Conservation (phyloP, 2,329 filamentous ascomycete species). For the Cercospora janseana region DNA sequence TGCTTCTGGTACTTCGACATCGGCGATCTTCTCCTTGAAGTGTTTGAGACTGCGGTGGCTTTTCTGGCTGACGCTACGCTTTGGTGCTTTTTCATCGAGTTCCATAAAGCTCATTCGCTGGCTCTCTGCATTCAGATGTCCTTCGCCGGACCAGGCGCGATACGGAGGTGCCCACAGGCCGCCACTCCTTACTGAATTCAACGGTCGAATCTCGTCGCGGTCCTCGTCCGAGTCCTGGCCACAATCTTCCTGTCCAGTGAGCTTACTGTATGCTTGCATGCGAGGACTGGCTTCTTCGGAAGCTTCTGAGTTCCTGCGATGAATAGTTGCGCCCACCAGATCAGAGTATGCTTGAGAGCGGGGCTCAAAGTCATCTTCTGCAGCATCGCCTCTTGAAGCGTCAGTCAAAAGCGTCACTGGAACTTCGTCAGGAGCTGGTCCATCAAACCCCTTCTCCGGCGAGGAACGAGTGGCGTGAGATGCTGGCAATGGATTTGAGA, state of each 20-base stretch:
- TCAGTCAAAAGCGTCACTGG: background rate
- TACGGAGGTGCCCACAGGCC: slow-evolving; percentile 2
- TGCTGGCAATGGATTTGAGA: slow-evolving; percentile 9
- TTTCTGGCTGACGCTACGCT: slow-evolving; percentile 3
- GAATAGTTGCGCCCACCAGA: background rate
- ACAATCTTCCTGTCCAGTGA: slow-evolving; percentile 11
- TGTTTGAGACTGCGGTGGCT: slow-evolving; percentile 2
- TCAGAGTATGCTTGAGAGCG: background rate
- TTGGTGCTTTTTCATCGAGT: slow-evolving; percentile 14
- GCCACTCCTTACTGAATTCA: slow-evolving; percentile 9
- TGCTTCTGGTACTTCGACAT: slow-evolving; percentile 16
- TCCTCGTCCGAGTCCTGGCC: slow-evolving; percentile 9
- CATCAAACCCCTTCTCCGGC: background rate
- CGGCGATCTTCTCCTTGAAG: slow-evolving; percentile 7
- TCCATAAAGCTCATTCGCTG: slow-evolving; percentile 24
- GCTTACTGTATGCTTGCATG: slow-evolving; percentile 15
- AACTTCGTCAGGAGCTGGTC: slow-evolving; percentile 5
- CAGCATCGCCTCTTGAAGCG: background rate
- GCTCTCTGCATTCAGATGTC: background rate
- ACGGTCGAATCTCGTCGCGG: slow-evolving; percentile 17
- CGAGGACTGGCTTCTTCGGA: slow-evolving; percentile 7
- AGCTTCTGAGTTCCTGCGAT: background rate
- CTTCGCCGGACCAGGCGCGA: background rate
- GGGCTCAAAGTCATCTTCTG: background rate
- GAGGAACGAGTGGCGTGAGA: background rate